These are phyloP conservation scores for Sclerotinia spermophila DNA, from an alignment of 2,329 filamentous ascomycete species.

Conservation along the genomic window DNA sequence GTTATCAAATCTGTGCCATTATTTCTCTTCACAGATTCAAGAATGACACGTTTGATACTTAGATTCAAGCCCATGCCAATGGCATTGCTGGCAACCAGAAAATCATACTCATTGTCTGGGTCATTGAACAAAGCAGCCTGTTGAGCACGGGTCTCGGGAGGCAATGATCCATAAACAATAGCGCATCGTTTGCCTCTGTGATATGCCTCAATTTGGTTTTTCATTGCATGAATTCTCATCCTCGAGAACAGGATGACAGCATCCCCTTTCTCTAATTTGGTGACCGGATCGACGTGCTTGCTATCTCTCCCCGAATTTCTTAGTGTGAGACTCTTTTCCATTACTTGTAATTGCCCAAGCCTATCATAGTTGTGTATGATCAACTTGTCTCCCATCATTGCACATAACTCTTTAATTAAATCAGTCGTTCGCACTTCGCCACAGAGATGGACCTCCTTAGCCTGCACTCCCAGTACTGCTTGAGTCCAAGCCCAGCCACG, in stretches of 20 bases:
- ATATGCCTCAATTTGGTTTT: slow-evolving; percentile 67
- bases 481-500: slow-evolving; percentile 95
- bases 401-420: slow-evolving; percentile 73
- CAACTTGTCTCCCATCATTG: slow-evolving; percentile 75
- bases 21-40: slow-evolving; percentile 73
- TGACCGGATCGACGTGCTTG: neutral
- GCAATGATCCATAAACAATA: slow-evolving; percentile 87
- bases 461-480: slow-evolving; percentile 81
- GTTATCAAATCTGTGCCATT: slow-evolving; percentile 55
- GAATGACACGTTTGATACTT: slow-evolving; percentile 85
- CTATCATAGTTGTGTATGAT: slow-evolving; percentile 80
- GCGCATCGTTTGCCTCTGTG: slow-evolving; percentile 75
- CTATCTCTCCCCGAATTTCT: slow-evolving; percentile 19
- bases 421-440: slow-evolving; percentile 82
- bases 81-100: slow-evolving; percentile 87
- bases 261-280: slow-evolving; percentile 67
- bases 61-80: slow-evolving; percentile 97
- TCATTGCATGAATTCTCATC: slow-evolving; percentile 74
- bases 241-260: slow-evolving; percentile 86
- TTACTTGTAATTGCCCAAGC: slow-evolving; percentile 71
- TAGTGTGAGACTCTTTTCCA: slow-evolving; percentile 46
- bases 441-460: slow-evolving; percentile 87
- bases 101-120: slow-evolving; percentile 92
- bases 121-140: slow-evolving; percentile 95
- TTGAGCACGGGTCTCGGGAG: slow-evolving; percentile 86